Evolutionary conservation across 257 asterid genomes (phyloP).

Genomic region (Haberlea rhodopensis): DNA sequence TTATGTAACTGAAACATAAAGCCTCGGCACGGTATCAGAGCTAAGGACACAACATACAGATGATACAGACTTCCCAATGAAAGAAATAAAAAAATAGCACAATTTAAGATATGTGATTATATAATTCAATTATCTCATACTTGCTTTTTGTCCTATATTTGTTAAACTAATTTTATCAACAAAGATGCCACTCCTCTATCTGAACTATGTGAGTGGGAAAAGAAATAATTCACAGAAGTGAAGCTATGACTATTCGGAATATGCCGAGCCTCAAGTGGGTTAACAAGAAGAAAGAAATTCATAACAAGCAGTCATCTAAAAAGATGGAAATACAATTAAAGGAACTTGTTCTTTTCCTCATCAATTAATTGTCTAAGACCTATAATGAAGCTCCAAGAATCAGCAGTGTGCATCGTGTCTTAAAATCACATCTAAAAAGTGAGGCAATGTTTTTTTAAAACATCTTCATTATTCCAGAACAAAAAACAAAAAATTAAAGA

Average conservation of each 20-base stretch:
- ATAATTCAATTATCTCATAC: no score
- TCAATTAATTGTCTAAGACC: no score
- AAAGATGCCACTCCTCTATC: conserved; percentile 3
- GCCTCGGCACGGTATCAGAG: neutral
- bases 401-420: neutral
- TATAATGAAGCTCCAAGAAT: neutral
- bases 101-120: neutral
- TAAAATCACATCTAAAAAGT: neutral
- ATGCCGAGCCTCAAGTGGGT: neutral
- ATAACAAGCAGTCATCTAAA: neutral
- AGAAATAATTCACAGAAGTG: conserved; percentile 12
- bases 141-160: neutral
- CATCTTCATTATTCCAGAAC: neutral
- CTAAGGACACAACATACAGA: neutral
- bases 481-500: no score
- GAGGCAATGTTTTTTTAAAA: neutral
- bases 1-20: neutral
- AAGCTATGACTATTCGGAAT: conserved; percentile 5
- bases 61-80: neutral
- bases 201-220: conserved; percentile 5
- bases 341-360: no score
- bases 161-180: neutral
- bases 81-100: neutral
- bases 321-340: no score
- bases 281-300: neutral